phyloP scores from a whole-genome alignment of 176 grass and related monocot genomes.

The Microstegium vimineum region DNA sequence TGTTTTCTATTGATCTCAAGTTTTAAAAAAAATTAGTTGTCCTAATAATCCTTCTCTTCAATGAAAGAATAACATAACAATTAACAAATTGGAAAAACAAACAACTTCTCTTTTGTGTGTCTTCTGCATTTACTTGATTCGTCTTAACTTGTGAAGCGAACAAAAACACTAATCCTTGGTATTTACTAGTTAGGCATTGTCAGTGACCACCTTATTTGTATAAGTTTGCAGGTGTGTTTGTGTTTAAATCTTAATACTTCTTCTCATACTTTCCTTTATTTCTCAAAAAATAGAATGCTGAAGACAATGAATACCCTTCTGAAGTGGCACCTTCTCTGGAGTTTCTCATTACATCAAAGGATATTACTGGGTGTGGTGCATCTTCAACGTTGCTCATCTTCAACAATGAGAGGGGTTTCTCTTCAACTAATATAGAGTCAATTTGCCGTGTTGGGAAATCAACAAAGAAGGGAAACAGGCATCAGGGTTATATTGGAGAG shows the following conservation, averaged over 20 bases:
- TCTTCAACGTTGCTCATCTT: conserved; percentile 58
- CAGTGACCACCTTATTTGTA: neutral
- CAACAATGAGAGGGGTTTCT: conserved; percentile 70
- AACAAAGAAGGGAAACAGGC: conserved; percentile 55
- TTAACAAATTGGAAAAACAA: neutral
- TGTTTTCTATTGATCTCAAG: neutral
- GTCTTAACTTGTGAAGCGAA: neutral
- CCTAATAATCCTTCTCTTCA: neutral
- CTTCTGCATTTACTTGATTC: neutral
- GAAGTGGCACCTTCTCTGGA: conserved; percentile 48
- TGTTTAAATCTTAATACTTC: neutral
- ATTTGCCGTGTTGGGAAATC: conserved; percentile 61
- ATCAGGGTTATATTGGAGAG: conserved; percentile 61
- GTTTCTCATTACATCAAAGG: conserved; percentile 52
- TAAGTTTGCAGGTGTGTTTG: neutral
- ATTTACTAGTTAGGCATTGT: neutral
- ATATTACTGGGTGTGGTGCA: conserved; percentile 52
- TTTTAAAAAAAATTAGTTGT: neutral
- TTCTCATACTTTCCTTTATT: neutral
- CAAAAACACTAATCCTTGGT: neutral
- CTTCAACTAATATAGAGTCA: conserved; percentile 48
- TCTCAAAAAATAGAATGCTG: conserved; percentile 47
- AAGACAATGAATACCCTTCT: conserved; percentile 62
- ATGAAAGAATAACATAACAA: neutral
- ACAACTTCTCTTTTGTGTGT: neutral